Evolutionary conservation across 176 grass and related monocot species (phyloP), one percentile per base, ranked within the genome.

Genomic region (Phoenix dactylifera): DNA sequence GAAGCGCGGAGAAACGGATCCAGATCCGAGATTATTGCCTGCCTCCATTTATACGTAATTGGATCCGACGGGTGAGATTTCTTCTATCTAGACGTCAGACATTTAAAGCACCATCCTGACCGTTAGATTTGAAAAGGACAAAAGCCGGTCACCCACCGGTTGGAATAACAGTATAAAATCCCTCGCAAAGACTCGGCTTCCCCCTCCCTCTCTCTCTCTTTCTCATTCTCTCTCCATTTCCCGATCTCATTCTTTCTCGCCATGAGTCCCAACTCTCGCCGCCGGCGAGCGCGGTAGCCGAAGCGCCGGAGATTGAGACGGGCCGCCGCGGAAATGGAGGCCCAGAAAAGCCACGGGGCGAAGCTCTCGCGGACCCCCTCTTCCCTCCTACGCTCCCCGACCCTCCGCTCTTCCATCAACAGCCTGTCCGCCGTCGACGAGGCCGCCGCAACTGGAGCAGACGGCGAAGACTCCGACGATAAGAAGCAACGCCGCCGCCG

Each of bases 301-400:
- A 60, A 60, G 9, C 24, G 20, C 22, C 10, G 22, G 74, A 49
- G 75, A 55, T 15, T 64, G 32, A 4, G 12, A 26, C 16, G 68
- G 35, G 35, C 10, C 35, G 1, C 35, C 35, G 35, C 9, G 10
- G 35, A 44, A 9, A 58, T 59, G 68, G 68, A 67, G 51, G 23
- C 51, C 0, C 25, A 29, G 30, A 60, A 77, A 44, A 68, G 70
- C 16, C 74, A 62, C 16, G 60, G 59, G 17, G 54, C 78, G 15
- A 95, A 86, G 79, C 86, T 89, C 29, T 86, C 76, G 25, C 82
- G 90, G 5, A 95, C 86, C 19, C 82, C 86, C 0, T 95, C 90
- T 2, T 95, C 90, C 50, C 86, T 89, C 26, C 79, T 89, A 28
- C 86, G 90, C 23, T 95, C 90, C 26, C 82, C 90, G 16, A 89